These are phyloP conservation scores for Hypomyces perniciosus DNA, from an alignment of 2,329 filamentous ascomycete species.

Conservation along the genomic window DNA sequence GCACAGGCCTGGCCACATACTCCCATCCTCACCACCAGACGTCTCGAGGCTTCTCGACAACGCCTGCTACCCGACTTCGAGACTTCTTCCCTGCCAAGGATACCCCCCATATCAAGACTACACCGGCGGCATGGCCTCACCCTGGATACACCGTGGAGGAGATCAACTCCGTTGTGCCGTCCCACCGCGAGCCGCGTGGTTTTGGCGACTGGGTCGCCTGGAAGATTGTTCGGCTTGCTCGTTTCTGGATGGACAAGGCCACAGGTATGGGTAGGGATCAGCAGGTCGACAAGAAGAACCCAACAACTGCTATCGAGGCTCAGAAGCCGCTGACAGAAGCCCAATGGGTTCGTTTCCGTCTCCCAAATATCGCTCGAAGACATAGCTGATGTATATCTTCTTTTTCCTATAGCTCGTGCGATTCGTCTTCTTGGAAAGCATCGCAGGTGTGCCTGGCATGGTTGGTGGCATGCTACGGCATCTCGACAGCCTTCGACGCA, in stretches of 20 bases:
- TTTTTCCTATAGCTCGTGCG: constrained; percentile 53
- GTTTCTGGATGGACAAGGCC: constrained; percentile 74
- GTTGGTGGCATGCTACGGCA: constrained; percentile 93
- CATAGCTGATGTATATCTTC: neutral
- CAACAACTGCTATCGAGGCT: constrained; percentile 48
- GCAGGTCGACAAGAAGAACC: constrained; percentile 52
- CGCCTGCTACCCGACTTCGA: constrained; percentile 38
- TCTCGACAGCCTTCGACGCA: constrained; percentile 71
- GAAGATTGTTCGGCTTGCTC: constrained; percentile 65
- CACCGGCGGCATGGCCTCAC: constrained; percentile 63
- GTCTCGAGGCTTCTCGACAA: constrained; percentile 44
- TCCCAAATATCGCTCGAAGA: constrained; percentile 8
- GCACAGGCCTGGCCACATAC: constrained; percentile 11
- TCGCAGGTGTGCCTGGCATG: constrained; percentile 95
- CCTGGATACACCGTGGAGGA: constrained; percentile 71
- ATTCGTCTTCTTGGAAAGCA: constrained; percentile 89
- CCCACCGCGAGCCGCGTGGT: constrained; percentile 67
- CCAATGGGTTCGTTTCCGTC: constrained; percentile 59
- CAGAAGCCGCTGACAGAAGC: constrained; percentile 66
- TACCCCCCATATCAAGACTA: constrained; percentile 55
- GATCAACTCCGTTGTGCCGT: constrained; percentile 67
- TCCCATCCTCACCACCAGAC: constrained; percentile 6
- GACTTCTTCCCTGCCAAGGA: constrained; percentile 59
- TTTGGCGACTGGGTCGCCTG: constrained; percentile 76
- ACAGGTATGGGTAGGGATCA: constrained; percentile 72